phyloP scores from a whole-genome alignment of 1,284 basidiomycete species.

The Apiotrichum akiyoshidainum region DNA sequence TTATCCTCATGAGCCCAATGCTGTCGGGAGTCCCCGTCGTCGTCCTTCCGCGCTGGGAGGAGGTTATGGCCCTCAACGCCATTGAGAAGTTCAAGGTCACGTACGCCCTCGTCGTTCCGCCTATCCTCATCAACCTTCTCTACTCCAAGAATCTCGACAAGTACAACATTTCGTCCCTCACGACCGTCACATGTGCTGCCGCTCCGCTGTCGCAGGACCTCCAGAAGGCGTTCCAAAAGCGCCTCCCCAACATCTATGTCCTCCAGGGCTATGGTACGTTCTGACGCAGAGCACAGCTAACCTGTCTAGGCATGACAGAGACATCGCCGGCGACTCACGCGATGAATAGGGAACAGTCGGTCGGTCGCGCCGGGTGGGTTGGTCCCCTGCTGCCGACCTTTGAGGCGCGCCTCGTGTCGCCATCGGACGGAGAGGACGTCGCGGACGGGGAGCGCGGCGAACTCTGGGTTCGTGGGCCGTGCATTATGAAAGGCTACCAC shows the following conservation, averaged over 20 bases:
- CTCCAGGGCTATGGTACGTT: slow-evolving; percentile 46
- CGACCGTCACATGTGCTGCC: slow-evolving; percentile 67
- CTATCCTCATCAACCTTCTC: slow-evolving; percentile 63
- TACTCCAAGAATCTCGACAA: slow-evolving; percentile 60
- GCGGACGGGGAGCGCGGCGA: slow-evolving; percentile 66
- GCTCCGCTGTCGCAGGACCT: slow-evolving; percentile 65
- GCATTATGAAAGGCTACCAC: slow-evolving; percentile 69
- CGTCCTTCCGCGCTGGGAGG: slow-evolving; percentile 64
- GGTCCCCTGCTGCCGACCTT: slow-evolving; percentile 74
- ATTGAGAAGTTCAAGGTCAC: slow-evolving; percentile 61
- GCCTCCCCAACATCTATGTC: slow-evolving; percentile 23
- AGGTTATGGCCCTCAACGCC: slow-evolving; percentile 58
- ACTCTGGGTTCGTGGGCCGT: slow-evolving; percentile 72
- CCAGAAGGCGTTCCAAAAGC: slow-evolving; percentile 27
- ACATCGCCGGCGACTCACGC: slow-evolving; percentile 25
- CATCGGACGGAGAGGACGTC: slow-evolving; percentile 41
- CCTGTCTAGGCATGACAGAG: slow-evolving; percentile 44
- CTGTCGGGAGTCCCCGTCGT: slow-evolving; percentile 61
- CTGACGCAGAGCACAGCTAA: slow-evolving; percentile 32
- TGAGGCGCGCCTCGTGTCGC: slow-evolving; percentile 73
- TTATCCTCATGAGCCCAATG: slow-evolving; percentile 61
- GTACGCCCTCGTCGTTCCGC: slow-evolving; percentile 70
- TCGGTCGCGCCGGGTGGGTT: slow-evolving; percentile 58
- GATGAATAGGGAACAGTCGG: slow-evolving; percentile 16
- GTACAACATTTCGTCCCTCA: slow-evolving; percentile 65